Percentiles rank a stretch among this genome's conserved stretches.
Evolutionary conservation across 306 rosid species (phyloP).

Genomic region (Corylus heterophylla): DNA sequence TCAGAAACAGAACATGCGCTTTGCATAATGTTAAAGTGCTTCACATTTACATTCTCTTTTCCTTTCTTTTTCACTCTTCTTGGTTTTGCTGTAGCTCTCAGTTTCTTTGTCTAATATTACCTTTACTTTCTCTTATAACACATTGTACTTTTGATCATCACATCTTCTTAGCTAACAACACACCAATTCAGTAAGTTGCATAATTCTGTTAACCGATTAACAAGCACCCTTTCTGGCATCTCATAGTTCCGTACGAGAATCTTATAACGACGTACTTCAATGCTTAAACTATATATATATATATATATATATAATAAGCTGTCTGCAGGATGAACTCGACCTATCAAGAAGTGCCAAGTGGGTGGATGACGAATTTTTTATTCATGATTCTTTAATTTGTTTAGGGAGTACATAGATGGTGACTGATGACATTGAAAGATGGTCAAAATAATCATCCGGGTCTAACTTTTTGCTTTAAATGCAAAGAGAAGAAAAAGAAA

Average conservation of each 20-base stretch:
- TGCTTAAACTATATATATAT: conserved; percentile 19
- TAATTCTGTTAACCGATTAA: conserved; percentile 46
- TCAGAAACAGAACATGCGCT: conserved; percentile 33
- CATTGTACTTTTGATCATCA: conserved; percentile 52
- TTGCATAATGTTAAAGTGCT: conserved; percentile 36
- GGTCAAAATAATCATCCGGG: conserved; percentile 61
- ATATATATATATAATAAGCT: background rate
- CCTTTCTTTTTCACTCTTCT: conserved; percentile 33
- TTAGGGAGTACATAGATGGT: conserved; percentile 47
- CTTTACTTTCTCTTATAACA: background rate
- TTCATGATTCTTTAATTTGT: conserved; percentile 69
- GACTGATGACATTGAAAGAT: conserved; percentile 54
- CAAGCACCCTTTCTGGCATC: conserved; percentile 49
- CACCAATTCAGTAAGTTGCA: conserved; percentile 44
- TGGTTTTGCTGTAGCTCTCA: conserved; percentile 58
- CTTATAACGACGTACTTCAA: background rate
- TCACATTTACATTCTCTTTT: conserved; percentile 37
- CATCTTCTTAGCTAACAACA: conserved; percentile 43
- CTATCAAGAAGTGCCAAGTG: conserved; percentile 35
- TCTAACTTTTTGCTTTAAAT: conserved; percentile 40
- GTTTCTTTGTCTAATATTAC: conserved; percentile 16
- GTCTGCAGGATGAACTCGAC: conserved; percentile 52
- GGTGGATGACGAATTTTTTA: conserved; percentile 46
- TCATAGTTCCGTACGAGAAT: conserved; percentile 29
- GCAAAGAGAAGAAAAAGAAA: conserved; percentile 30